Evolutionary conservation across 331 rosid genomes (phyloP).

Genomic region (Quercus lobata): DNA sequence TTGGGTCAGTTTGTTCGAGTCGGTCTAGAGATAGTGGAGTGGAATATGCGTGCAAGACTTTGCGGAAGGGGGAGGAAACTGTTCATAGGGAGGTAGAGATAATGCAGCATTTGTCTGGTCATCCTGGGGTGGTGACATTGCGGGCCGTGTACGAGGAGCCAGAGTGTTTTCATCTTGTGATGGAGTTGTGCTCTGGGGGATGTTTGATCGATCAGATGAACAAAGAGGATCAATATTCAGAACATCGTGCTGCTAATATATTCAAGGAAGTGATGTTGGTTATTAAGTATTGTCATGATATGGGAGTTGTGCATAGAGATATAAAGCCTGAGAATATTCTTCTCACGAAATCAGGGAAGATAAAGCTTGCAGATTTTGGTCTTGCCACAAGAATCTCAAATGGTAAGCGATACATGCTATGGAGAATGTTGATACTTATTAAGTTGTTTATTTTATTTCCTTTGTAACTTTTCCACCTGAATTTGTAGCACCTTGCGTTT

Average conservation of each 20-base stretch:
- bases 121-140: conserved; percentile 92
- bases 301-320: conserved; percentile 99
- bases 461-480: conserved; percentile 3
- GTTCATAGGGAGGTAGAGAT: conserved; percentile 98
- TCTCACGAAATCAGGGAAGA: conserved; percentile 70
- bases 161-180: conserved; percentile 87
- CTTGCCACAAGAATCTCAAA: conserved; percentile 89
- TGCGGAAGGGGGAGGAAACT: conserved; percentile 91
- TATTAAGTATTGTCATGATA: conserved; percentile 95
- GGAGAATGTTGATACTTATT: neutral
- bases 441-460: neutral
- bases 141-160: conserved; percentile 90
- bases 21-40: conserved; percentile 65
- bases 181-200: conserved; percentile 95
- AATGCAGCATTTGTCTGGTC: conserved; percentile 98
- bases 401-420: conserved; percentile 38
- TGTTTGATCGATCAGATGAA: conserved; percentile 79
- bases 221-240: conserved; percentile 68
- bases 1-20: conserved; percentile 85
- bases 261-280: conserved; percentile 95
- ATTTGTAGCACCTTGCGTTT: neutral
- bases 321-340: conserved; percentile 96
- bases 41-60: conserved; percentile 86
- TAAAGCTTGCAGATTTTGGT: conserved; percentile 99
- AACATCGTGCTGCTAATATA: conserved; percentile 75